Evolutionary conservation across 148 eudicot genomes (phyloP), one percentile per base, ranked within the genome.

Genomic region (Heliosperma pusillum): DNA sequence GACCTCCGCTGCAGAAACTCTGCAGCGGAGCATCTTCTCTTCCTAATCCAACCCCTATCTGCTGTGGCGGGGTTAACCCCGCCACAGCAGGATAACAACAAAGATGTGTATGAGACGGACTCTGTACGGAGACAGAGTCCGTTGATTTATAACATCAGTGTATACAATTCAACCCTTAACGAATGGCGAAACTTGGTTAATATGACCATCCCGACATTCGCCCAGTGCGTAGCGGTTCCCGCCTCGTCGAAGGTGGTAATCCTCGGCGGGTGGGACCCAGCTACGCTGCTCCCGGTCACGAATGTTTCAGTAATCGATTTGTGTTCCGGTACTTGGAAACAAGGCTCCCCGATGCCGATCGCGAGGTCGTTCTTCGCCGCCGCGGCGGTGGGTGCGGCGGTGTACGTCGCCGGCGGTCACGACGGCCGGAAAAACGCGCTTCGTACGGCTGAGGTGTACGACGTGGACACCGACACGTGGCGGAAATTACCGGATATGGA

Each of bases 341-440:
- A 79, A 0, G 87, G 87, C 0, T 65, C 87, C 0, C 74, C 79
- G 5, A 84, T 84, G 87, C 62, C 74, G 2, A 45, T 66, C 0
- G 76, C 84, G 9, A 42, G 85, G 56, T 84, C 87, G 1, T 84
- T 84, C 55, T 84, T 84, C 59, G 87, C 87, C 7, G 71, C 73
- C 21, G 62, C 83, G 0, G 69, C 44, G 11, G 74, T 45, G 3
- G 79, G 74, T 0, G 13, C 66, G 7, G 40, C 67, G 0, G 76
- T 84, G 30, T 79, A 79, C 55, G 87, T 84, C 16, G 87, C 87
- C 10, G 87, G 87, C 3, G 87, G 87, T 0, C 87, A 84, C 29
- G 87, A 84, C 27, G 82, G 83, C 3, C 79, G 71, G 69, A 84
- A 84, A 63, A 84, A 84, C 52, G 87, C 87, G 2, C 68, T 84